These are phyloP conservation scores for Vaccinium vitisidaea DNA, from an alignment of 148 eudicot species.

Conservation along the genomic window DNA sequence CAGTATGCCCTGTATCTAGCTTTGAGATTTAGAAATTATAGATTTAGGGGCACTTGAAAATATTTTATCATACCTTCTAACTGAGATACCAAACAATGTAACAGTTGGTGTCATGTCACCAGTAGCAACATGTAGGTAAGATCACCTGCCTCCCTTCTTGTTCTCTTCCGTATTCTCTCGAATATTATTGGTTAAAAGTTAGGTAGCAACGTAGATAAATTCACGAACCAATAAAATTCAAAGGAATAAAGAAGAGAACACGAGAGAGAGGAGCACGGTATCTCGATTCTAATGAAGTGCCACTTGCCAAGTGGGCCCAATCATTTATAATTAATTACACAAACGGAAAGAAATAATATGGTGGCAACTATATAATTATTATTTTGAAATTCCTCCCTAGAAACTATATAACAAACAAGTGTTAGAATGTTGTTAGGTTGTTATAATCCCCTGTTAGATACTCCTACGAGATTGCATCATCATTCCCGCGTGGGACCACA, in stretches of 20 bases:
- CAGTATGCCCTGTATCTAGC: neutral
- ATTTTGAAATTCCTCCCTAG: constrained; percentile 22
- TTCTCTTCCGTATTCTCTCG: neutral
- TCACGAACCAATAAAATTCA: neutral
- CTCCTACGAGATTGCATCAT: neutral
- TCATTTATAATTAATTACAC: constrained; percentile 7
- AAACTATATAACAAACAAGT: too few relatives aligned
- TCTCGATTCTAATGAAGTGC: neutral
- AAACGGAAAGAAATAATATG: neutral
- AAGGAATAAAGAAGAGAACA: neutral
- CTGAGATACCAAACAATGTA: neutral
- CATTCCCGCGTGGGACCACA: neutral
- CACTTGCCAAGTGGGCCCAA: constrained; percentile 20
- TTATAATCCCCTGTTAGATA: neutral
- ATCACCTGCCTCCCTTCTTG: neutral
- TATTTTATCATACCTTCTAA: neutral
- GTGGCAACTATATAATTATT: neutral
- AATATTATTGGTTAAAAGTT: neutral
- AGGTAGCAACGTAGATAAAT: neutral
- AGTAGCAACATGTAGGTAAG: neutral
- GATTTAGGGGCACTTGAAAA: neutral
- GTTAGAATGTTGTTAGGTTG: constrained; percentile 14
- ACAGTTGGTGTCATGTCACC: neutral
- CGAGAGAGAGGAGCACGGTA: neutral
- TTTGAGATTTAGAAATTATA: neutral